These are phyloP conservation scores for Orbilia blumenaviensis DNA, from an alignment of 2,329 filamentous ascomycete species.

Conservation along the genomic window DNA sequence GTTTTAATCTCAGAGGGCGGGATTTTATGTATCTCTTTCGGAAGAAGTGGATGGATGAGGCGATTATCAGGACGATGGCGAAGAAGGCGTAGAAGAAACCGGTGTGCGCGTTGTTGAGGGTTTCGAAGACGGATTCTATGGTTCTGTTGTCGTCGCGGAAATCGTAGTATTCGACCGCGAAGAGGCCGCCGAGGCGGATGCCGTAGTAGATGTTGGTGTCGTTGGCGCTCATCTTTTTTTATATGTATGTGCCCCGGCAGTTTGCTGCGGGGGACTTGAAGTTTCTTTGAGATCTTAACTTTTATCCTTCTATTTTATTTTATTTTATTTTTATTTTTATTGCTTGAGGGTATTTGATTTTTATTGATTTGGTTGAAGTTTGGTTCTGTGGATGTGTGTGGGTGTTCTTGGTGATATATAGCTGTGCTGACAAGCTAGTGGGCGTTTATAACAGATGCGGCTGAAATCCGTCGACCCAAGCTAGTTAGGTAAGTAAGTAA, in stretches of 20 bases:
- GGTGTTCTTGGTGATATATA: too few species aligned
- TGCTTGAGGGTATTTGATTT: too few species aligned
- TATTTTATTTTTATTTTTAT: too few species aligned
- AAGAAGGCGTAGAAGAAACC: constrained; percentile 53
- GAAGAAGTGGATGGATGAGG: constrained; percentile 38
- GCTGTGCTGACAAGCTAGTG: not conserved
- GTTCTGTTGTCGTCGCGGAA: constrained; percentile 43
- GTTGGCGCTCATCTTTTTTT: constrained; percentile 30
- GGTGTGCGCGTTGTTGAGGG: constrained; percentile 47
- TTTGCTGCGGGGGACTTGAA: too few species aligned
- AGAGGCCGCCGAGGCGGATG: constrained; percentile 46
- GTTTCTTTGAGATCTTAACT: not conserved
- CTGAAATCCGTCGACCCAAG: constrained; percentile 21
- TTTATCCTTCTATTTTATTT: not conserved
- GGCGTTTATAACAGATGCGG: constrained; percentile 36
- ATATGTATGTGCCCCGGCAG: too few species aligned
- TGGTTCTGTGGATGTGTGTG: not conserved
- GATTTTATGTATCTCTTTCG: constrained; percentile 33
- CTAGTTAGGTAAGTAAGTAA: not conserved
- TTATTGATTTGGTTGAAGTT: too few species aligned
- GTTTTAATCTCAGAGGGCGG: constrained; percentile 22
- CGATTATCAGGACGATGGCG: constrained; percentile 20
- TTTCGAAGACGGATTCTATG: constrained; percentile 52
- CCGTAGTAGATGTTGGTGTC: constrained; percentile 52
- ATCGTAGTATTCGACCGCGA: constrained; percentile 35